Percentiles rank a stretch among this genome's conserved stretches.
phyloP scores from a whole-genome alignment of 495 filamentous ascomycete genomes.

The Aspergillus conjunctus region DNA sequence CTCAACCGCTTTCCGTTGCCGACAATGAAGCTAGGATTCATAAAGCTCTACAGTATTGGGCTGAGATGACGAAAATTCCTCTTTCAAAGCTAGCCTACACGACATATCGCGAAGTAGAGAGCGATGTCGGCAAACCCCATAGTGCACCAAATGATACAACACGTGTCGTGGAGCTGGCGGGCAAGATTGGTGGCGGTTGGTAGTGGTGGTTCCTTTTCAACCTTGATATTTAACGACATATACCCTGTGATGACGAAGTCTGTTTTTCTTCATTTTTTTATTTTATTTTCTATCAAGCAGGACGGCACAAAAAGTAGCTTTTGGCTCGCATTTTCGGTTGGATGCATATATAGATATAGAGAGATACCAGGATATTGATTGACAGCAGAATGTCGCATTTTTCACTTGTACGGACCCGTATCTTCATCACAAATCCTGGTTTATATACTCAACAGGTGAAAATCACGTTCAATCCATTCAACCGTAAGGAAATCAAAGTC shows the following conservation, averaged over 20 bases:
- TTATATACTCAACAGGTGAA: too few species aligned
- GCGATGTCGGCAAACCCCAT: constrained; percentile 85
- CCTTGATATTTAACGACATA: constrained; percentile 15
- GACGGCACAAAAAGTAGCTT: background rate
- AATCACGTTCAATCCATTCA: too few species aligned
- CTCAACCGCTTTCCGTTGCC: constrained; percentile 22
- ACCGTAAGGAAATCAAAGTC: too few species aligned
- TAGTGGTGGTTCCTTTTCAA: constrained; percentile 40
- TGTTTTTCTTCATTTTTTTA: background rate
- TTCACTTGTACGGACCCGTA: background rate
- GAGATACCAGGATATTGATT: constrained; percentile 14
- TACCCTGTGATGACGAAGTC: constrained; percentile 14
- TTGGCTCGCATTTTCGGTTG: constrained; percentile 6
- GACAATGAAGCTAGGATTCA: constrained; percentile 46
- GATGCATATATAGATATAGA: constrained; percentile 9
- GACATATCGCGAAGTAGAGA: constrained; percentile 86
- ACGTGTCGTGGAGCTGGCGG: constrained; percentile 83
- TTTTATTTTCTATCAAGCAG: too few species aligned
- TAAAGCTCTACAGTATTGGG: constrained; percentile 71
- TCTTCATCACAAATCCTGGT: too few species aligned
- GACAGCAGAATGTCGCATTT: background rate
- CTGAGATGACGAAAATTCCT: constrained; percentile 64
- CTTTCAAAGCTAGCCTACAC: constrained; percentile 78
- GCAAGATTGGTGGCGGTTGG: constrained; percentile 94
- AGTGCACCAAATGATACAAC: constrained; percentile 61